Evolutionary conservation across 2,329 filamentous ascomycete species (phyloP).

Genomic region (Amylocarpus encephaloides): DNA sequence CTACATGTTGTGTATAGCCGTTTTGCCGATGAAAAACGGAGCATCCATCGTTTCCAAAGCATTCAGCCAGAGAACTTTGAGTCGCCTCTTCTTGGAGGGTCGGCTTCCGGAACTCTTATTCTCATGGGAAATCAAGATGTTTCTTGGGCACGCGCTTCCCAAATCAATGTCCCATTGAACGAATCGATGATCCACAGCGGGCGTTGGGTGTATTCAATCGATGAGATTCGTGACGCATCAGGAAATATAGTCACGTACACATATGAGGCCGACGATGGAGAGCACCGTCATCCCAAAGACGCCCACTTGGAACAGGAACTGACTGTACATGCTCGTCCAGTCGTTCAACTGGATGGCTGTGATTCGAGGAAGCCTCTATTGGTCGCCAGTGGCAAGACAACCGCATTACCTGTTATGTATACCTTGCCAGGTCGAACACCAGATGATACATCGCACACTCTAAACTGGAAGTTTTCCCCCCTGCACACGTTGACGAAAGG

Average conservation of each 20-base stretch:
- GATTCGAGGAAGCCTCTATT: conserved; percentile 75
- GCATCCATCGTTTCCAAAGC: conserved; percentile 85
- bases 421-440: conserved; percentile 52
- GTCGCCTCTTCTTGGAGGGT: conserved; percentile 65
- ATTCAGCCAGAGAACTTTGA: conserved; percentile 82
- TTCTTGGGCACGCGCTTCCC: conserved; percentile 73
- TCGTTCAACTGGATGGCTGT: conserved; percentile 64
- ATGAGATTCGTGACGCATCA: conserved; percentile 85
- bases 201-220: conserved; percentile 82
- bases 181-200: conserved; percentile 78
- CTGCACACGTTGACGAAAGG: conserved; percentile 61
- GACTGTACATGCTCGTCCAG: conserved; percentile 79
- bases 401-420: conserved; percentile 66
- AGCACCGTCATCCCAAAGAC: conserved; percentile 50
- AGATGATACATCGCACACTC: conserved; percentile 59
- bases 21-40: conserved; percentile 74
- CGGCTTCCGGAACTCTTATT: conserved; percentile 51
- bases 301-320: conserved; percentile 70
- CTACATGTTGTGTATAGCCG: conserved; percentile 90
- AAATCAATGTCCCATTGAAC: conserved; percentile 75
- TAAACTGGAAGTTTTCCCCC: conserved; percentile 79
- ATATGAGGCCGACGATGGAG: conserved; percentile 58
- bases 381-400: conserved; percentile 67
- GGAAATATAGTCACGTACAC: conserved; percentile 80
- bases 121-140: conserved; percentile 57